phyloP scores from a whole-genome alignment of 2,329 filamentous ascomycete genomes.

The Neonectria punicea region DNA sequence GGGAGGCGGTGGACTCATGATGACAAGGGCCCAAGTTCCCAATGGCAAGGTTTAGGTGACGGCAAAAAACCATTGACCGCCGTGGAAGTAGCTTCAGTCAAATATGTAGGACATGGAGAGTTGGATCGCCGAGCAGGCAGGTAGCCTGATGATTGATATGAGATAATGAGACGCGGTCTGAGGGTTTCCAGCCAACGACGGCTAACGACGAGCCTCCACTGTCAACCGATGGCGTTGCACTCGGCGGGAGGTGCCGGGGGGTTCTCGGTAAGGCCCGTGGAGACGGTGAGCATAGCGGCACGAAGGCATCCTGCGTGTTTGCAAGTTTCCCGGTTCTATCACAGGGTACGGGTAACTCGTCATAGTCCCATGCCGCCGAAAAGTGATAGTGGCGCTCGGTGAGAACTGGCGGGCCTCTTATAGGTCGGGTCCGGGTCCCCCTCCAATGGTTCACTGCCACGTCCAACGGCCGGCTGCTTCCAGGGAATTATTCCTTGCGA shows the following conservation, averaged over 20 bases:
- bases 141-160: neutral
- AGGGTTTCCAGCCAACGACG: neutral
- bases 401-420: slow-evolving; percentile 29
- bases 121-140: neutral
- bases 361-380: slow-evolving; percentile 37
- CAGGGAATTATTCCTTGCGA: slow-evolving; percentile 26
- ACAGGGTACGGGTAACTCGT: slow-evolving; percentile 15
- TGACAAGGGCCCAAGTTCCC: slow-evolving; percentile 21
- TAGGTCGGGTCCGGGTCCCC: slow-evolving; percentile 17
- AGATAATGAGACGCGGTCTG: slow-evolving; percentile 2
- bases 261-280: slow-evolving; percentile 7
- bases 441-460: slow-evolving; percentile 39
- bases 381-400: slow-evolving; percentile 42
- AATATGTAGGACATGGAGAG: neutral
- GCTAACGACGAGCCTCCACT: slow-evolving; percentile 7
- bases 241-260: slow-evolving; percentile 13
- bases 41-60: slow-evolving; percentile 15
- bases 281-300: slow-evolving; percentile 16
- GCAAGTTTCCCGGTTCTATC: slow-evolving; percentile 12
- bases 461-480: slow-evolving; percentile 37
- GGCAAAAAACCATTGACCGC: slow-evolving; percentile 18
- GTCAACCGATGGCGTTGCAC: slow-evolving; percentile 9
- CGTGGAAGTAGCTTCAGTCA: slow-evolving; percentile 3
- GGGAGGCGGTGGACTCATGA: slow-evolving; percentile 34
- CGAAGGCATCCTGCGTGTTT: neutral